These are phyloP conservation scores for Aspergillus biplanus DNA, from an alignment of 495 filamentous ascomycete genomes.

Conservation along the genomic window DNA sequence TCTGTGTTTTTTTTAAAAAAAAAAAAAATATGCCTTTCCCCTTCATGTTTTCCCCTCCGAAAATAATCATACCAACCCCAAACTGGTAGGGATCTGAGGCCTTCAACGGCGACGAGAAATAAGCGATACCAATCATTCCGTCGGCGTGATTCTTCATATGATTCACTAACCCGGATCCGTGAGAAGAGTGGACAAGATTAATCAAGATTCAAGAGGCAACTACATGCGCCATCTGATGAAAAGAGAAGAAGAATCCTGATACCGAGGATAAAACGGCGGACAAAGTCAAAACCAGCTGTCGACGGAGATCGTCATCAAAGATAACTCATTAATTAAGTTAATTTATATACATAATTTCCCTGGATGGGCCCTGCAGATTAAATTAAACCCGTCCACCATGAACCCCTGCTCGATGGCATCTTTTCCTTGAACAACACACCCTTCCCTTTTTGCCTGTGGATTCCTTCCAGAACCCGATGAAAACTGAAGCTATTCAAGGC, in stretches of 20 bases:
- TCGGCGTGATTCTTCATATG: too few species aligned
- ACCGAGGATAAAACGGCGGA: background rate
- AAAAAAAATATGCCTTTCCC: background rate
- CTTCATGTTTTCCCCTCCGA: background rate
- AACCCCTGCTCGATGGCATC: too few species aligned
- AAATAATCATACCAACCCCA: constrained; percentile 8
- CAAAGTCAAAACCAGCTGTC: background rate
- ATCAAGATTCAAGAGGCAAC: too few species aligned
- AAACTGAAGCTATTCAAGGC: background rate
- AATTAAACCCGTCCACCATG: background rate
- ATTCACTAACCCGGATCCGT: too few species aligned
- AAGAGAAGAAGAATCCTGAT: background rate
- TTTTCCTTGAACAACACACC: background rate
- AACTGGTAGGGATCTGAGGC: constrained; percentile 18
- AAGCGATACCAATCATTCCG: constrained; percentile 1
- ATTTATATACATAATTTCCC: background rate
- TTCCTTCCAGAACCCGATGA: background rate
- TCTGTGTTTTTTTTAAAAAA: constrained; percentile 5
- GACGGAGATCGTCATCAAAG: constrained; percentile 6
- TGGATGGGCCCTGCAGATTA: background rate
- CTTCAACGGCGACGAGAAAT: constrained; percentile 3
- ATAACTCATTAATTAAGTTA: background rate
- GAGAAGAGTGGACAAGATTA: too few species aligned
- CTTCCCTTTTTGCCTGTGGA: background rate
- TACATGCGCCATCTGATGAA: background rate